Conservation (phyloP, 2,329 filamentous ascomycete species). For the Aspergillus uvarum region DNA sequence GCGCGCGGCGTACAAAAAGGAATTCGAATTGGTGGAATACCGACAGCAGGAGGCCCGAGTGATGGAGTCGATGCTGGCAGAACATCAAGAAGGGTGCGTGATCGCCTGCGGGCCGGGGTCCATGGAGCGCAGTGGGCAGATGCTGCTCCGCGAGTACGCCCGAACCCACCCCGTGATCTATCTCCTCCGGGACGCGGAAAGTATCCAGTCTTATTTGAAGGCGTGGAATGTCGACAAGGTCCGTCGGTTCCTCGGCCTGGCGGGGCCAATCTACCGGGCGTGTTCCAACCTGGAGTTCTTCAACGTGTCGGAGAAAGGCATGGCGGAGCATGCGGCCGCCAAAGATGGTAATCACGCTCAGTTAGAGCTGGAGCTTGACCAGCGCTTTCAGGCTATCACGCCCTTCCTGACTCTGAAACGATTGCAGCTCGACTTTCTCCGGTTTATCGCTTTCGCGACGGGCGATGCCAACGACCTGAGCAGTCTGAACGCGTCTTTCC, state of each 20-base stretch:
- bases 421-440: conserved; percentile 67
- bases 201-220: conserved; percentile 63
- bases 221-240: conserved; percentile 58
- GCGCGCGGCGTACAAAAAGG: conserved; percentile 62
- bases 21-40: conserved; percentile 62
- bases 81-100: conserved; percentile 61
- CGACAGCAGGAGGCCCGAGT: conserved; percentile 63
- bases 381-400: conserved; percentile 46
- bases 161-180: conserved; percentile 69
- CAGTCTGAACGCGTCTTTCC: conserved; percentile 52
- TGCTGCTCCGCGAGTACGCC: conserved; percentile 61
- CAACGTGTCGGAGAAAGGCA: conserved; percentile 62
- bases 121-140: conserved; percentile 64
- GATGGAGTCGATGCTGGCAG: conserved; percentile 58
- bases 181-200: conserved; percentile 63
- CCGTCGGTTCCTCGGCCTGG: conserved; percentile 56
- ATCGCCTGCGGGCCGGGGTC: conserved; percentile 71
- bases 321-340: conserved; percentile 24
- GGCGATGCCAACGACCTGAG: conserved; percentile 32
- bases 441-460: conserved; percentile 64
- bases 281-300: conserved; percentile 76
- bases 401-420: conserved; percentile 68
- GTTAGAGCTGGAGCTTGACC: conserved; percentile 33
- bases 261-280: conserved; percentile 56
- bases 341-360: conserved; percentile 27